phyloP scores from a whole-genome alignment of 129 eudicot species.

The Flaveria ramosissima region DNA sequence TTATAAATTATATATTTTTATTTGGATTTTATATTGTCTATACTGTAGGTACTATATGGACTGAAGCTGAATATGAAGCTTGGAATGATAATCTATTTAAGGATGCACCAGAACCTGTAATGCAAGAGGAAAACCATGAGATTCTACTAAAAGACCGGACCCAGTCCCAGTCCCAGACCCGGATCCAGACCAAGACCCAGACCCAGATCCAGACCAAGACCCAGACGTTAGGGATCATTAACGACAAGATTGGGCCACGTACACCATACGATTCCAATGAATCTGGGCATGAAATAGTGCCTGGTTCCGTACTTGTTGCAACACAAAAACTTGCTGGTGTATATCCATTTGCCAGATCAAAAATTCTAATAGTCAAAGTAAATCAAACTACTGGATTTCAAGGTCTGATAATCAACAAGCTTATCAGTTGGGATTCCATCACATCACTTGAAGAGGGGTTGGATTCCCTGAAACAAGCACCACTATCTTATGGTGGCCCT shows the following conservation, averaged over 20 bases:
- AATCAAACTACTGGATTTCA: conserved; percentile 66
- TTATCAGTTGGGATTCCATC: conserved; percentile 70
- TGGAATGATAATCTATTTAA: conserved; percentile 33
- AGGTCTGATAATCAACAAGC: conserved; percentile 81
- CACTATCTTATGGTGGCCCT: conserved; percentile 84
- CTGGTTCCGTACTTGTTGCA: conserved; percentile 72
- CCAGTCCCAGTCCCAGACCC: conserved; percentile 25
- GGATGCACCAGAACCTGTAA: conserved; percentile 27
- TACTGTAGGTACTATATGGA: conserved; percentile 49
- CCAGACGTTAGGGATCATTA: conserved; percentile 22
- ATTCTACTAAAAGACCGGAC: conserved; percentile 48
- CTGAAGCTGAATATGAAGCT: conserved; percentile 36
- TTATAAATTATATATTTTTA: not conserved
- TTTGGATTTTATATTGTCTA: conserved; percentile 18
- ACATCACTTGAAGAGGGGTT: conserved; percentile 50
- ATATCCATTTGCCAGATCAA: conserved; percentile 63
- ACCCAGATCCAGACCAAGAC: conserved; percentile 20
- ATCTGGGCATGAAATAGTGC: conserved; percentile 39
- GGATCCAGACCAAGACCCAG: conserved; percentile 19
- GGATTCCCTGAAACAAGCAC: conserved; percentile 60
- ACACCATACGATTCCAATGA: conserved; percentile 31
- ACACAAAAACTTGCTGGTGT: conserved; percentile 55
- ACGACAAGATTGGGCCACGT: conserved; percentile 29
- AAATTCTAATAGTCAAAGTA: conserved; percentile 69
- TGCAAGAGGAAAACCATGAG: conserved; percentile 40